A percentile compares a stretch with the other conserved stretches of the same genome.
Evolutionary conservation across 768 basidiomycete species (phyloP).

Genomic region (Psilocybe tampanensis): DNA sequence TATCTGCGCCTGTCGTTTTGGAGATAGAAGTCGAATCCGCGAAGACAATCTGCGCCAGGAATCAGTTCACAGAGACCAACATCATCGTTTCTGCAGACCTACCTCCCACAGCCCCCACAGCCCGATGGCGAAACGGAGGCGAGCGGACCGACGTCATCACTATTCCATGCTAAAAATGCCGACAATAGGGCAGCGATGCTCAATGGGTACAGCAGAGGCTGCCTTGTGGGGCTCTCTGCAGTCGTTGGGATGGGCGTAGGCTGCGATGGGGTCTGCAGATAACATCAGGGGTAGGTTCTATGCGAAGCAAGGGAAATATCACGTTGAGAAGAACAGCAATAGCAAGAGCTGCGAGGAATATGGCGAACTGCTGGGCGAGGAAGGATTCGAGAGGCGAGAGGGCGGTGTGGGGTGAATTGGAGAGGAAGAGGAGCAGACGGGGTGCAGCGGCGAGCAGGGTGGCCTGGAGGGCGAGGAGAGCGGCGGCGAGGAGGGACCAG

Average conservation of each 20-base stretch:
- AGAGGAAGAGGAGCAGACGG: conserved; percentile 67
- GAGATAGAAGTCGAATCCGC: conserved; percentile 57
- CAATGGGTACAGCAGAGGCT: conserved; percentile 69
- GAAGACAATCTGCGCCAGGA: conserved; percentile 54
- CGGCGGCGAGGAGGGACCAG: conserved; percentile 36
- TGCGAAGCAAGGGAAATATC: conserved; percentile 5
- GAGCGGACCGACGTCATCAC: conserved; percentile 56
- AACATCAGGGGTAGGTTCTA: conserved; percentile 3
- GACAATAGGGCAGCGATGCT: conserved; percentile 54
- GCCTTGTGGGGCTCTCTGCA: conserved; percentile 30
- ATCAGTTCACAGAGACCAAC: background rate
- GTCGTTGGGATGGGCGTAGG: conserved; percentile 34
- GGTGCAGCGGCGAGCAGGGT: conserved; percentile 49
- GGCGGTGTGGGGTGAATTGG: conserved; percentile 41
- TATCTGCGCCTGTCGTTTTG: conserved; percentile 79
- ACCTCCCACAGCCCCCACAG: conserved; percentile 77
- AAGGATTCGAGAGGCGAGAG: conserved; percentile 73
- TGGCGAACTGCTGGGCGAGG: conserved; percentile 66
- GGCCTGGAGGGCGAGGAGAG: conserved; percentile 19
- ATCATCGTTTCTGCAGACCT: conserved; percentile 27
- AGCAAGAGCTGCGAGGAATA: conserved; percentile 58
- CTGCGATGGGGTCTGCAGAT: conserved; percentile 29
- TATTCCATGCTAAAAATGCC: conserved; percentile 70
- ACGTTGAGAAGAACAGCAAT: conserved; percentile 64
- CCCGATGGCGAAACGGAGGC: conserved; percentile 51